Percentiles rank a stretch among this genome's conserved stretches.
Conservation (phyloP, 768 basidiomycete genomes). For the Tricholoma sp. region DNA sequence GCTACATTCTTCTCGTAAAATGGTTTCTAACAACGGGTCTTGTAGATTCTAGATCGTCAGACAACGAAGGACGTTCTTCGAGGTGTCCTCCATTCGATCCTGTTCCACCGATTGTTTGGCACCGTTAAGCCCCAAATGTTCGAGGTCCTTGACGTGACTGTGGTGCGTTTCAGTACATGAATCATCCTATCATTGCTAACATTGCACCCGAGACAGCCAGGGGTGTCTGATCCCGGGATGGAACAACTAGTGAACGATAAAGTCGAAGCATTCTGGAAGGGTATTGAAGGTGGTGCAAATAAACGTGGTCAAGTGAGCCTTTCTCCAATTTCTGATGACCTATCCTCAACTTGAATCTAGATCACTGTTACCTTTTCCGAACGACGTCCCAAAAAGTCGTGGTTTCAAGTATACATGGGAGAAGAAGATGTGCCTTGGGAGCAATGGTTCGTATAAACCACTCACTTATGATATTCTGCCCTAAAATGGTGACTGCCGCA, state of each 20-base stretch:
- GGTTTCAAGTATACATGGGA: constrained; percentile 66
- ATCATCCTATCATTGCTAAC: not conserved
- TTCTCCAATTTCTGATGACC: not conserved
- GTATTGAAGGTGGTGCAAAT: constrained; percentile 54
- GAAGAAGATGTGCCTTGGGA: constrained; percentile 89
- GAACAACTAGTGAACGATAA: constrained; percentile 70
- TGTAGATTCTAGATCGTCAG: constrained; percentile 65
- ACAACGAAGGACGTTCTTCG: constrained; percentile 70
- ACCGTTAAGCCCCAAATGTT: constrained; percentile 70
- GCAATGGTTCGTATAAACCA: constrained; percentile 51
- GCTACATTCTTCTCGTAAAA: not conserved
- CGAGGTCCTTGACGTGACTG: constrained; percentile 79
- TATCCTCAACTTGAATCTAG: constrained; percentile 27
- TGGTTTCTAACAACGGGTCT: not conserved
- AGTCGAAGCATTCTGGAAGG: constrained; percentile 76
- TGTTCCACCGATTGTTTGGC: constrained; percentile 82
- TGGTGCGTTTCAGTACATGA: constrained; percentile 43
- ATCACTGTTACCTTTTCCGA: constrained; percentile 74
- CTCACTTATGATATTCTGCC: not conserved
- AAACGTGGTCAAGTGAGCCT: constrained; percentile 64
- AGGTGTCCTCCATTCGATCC: constrained; percentile 73
- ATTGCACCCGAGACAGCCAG: constrained; percentile 46
- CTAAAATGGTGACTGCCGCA: constrained; percentile 23
- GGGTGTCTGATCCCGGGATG: constrained; percentile 68
- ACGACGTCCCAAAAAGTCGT: constrained; percentile 69